These are phyloP conservation scores for Kwoniella heveanensis DNA, from an alignment of 768 basidiomycete species.

Conservation along the genomic window DNA sequence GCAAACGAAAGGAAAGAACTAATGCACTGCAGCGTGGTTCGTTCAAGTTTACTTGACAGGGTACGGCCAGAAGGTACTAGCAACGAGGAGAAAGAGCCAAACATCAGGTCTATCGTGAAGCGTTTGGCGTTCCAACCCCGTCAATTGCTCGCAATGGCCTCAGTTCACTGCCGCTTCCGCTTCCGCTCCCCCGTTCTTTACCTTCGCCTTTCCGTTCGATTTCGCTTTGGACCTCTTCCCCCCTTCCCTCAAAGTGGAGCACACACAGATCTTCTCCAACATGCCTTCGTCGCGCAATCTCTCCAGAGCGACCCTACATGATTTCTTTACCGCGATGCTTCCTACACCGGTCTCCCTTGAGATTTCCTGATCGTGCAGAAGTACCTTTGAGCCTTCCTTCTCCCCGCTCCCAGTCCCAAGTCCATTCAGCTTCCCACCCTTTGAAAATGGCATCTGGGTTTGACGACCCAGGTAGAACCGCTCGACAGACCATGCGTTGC, in stretches of 20 bases:
- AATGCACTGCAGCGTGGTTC: too few species aligned
- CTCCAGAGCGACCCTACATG: slow-evolving; percentile 1
- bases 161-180: too few species aligned
- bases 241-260: neutral
- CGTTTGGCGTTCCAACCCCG: too few species aligned
- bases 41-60: too few species aligned
- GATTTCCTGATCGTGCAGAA: slow-evolving; percentile 14
- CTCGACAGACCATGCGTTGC: slow-evolving; percentile 19
- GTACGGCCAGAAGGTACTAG: too few species aligned
- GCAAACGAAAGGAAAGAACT: too few species aligned
- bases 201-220: neutral
- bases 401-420: neutral
- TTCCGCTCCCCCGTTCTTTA: too few species aligned
- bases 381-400: slow-evolving; percentile 20
- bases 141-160: too few species aligned
- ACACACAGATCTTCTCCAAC: slow-evolving; percentile 10
- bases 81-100: too few species aligned
- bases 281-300: slow-evolving; percentile 8
- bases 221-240: slow-evolving; percentile 8
- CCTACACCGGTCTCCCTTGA: neutral
- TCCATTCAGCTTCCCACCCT: too few species aligned
- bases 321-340: neutral
- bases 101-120: too few species aligned
- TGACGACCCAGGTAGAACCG: neutral
- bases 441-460: too few species aligned